Evolutionary conservation across 1,139 yeast species (phyloP), one percentile per base, ranked within the genome.

Genomic region (Saccharomyces hybrid): DNA sequence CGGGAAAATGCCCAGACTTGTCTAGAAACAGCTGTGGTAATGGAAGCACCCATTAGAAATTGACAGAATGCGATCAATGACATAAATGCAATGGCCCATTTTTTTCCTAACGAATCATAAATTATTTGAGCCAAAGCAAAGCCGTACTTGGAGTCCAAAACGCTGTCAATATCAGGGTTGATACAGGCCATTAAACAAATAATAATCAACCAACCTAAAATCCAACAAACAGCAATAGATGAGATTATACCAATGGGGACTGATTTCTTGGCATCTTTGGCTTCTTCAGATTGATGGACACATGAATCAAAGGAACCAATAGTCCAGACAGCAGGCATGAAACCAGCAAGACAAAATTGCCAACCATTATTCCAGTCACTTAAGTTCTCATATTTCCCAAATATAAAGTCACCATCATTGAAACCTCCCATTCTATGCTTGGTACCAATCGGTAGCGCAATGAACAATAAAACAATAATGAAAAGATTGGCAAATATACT

Each of bases 231-330:
- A 16, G 76, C 62, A 57, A 84, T 83, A 16, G 84, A 77, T 29
- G 77, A 71, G 49, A 78, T 70, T 53, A 82, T 84, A 31, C 89
- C 91, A 47, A 79, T 69, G 9, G 91, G 89, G 16, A 84, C 84
- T n/a, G 88, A 81, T 53, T 72, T 74, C 26, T 83, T 75, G 11
- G 91, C 88, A 63, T 83, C 80, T 47, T 75, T 73, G 27, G 87
- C 86, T 65, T 85, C 91, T 67, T 85, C 93, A 28, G 84, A 76
- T 79, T 84, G 80, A 68, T 85, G 91, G 50, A 84, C 82, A 60
- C 85, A 83, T 5, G 86, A 80, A 66, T 85, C 91, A 64, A 83
- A 84, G 0, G 87, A 83, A 58, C 84, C 83, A 61, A 81, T 81
- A 14, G 83, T 79, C 85, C 85, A 81, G 51, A 80, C 79, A 0